Percentiles rank a stretch among this genome's conserved stretches.
Conservation (phyloP, 75 land plant genomes). For the Ceratopteris richardii region DNA sequence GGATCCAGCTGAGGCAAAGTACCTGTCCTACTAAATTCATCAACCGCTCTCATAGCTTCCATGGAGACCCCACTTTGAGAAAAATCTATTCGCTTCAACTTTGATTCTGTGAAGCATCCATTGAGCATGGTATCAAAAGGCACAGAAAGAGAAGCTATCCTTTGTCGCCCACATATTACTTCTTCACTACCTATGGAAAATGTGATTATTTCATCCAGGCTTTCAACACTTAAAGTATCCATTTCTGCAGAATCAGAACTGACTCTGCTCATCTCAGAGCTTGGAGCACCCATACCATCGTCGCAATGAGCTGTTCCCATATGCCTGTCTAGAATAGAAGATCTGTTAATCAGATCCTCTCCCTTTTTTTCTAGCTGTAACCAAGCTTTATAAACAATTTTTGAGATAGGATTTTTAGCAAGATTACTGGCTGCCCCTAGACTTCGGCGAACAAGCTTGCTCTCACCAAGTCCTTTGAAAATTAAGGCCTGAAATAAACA, state of each 20-base stretch:
- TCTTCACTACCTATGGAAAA: constrained; percentile 62
- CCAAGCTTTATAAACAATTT: constrained; percentile 86
- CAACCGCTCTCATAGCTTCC: constrained; percentile 59
- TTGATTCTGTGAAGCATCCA: constrained; percentile 79
- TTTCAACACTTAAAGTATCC: not conserved
- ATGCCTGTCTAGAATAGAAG: not conserved
- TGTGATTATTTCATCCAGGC: constrained; percentile 23
- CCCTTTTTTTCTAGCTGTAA: constrained; percentile 78
- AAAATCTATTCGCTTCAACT: constrained; percentile 53
- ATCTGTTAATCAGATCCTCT: constrained; percentile 45
- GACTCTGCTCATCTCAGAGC: too few relatives aligned
- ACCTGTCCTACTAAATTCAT: constrained; percentile 61
- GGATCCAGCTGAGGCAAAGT: constrained; percentile 45
- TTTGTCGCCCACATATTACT: constrained; percentile 68
- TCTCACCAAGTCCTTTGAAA: constrained; percentile 87
- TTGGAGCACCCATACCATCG: not conserved
- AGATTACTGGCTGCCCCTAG: constrained; percentile 71
- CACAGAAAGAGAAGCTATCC: constrained; percentile 60
- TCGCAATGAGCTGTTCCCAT: not conserved
- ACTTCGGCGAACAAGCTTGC: constrained; percentile 77
- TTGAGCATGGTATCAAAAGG: constrained; percentile 94
- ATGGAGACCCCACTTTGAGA: constrained; percentile 77
- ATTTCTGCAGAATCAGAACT: too few relatives aligned
- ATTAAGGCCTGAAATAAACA: constrained; percentile 79
- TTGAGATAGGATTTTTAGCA: constrained; percentile 59